Evolutionary conservation across 139 green algal species (phyloP).

Genomic region (Axilococcus clingmanii): DNA sequence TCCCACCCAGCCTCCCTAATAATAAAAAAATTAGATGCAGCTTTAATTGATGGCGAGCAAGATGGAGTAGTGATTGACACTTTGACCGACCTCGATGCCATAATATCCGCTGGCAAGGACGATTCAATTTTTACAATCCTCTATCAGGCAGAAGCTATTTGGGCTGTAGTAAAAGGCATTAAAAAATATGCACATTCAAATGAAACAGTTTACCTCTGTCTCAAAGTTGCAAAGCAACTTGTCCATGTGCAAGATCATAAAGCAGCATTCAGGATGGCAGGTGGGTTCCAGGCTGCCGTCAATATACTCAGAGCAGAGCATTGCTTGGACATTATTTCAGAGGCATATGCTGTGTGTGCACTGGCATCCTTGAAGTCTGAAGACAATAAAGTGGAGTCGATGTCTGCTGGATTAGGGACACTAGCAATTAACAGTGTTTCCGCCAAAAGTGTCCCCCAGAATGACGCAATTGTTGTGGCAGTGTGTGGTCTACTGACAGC

Average conservation of each 20-base stretch:
- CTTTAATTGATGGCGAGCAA: no score
- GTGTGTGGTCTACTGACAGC: conserved; percentile 28
- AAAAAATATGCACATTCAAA: background rate
- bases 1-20: conserved; percentile 31
- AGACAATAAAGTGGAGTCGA: conserved; percentile 37
- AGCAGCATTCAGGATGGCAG: no score
- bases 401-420: conserved; percentile 16
- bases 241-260: no score
- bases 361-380: conserved; percentile 42
- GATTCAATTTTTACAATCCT: background rate
- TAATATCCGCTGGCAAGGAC: conserved; percentile 1
- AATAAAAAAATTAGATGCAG: conserved; percentile 12
- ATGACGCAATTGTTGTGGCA: conserved; percentile 5
- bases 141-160: background rate
- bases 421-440: conserved; percentile 5
- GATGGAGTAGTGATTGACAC: background rate
- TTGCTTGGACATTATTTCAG: no score
- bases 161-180: background rate
- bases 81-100: background rate
- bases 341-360: conserved; percentile 5
- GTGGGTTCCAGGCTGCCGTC: no score
- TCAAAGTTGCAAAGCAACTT: no score
- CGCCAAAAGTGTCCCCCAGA: background rate
- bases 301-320: no score
- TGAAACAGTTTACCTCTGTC: no score